Base-by-base conservation (phyloP, 2,329 filamentous ascomycete species). In the Claviceps sp. region DNA sequence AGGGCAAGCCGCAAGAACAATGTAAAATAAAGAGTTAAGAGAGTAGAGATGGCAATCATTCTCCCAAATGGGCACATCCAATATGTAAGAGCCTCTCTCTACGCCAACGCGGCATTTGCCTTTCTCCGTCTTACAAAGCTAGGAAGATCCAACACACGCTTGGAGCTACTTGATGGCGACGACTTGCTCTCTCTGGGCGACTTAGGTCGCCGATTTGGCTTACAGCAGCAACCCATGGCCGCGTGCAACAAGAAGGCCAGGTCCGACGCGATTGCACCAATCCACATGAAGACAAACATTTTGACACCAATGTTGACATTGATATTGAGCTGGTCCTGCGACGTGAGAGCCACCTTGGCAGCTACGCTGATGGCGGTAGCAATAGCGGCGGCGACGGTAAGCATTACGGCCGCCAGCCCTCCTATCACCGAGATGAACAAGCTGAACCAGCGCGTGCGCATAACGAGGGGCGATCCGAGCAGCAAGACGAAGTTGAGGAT, bases 211-310 rank as follows among this genome's bases (percentile, higher is more conserved):
- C 63, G 58, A 6, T 62, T 37, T 6, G 67, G 67, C 42, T 58
- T 63, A 61, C 84, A 87, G 65, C 86, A 94, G 67, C 88, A 95
- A 59, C 84, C 86, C 66, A 91, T 76, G 37, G 83, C 80, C 30
- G 85, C 71, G 65, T 94, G 87, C 20, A 94, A 72, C 37, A 85
- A 64, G 60, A 86, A 90, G 0, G 84, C 84, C 20, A 90, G 61
- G 5, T 88, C 68, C 1, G 79, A 78, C 55, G 84, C 79, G 0
- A 74, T 79, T 0, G 82, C 77, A 0, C 84, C 86, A 30, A 88
- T 77, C 90, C 91, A 97, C 84, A 95, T 91, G 63, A 95, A 94
- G 0, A 72, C 85, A 61, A 95, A 79, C 85, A 95, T 90, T 58
- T 80, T 76, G 38, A 65, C 68, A 5, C 89, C 89, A 37, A 95